These are phyloP conservation scores for Penicillium oxalicum DNA, from an alignment of 2,329 filamentous ascomycete species.

Conservation along the genomic window DNA sequence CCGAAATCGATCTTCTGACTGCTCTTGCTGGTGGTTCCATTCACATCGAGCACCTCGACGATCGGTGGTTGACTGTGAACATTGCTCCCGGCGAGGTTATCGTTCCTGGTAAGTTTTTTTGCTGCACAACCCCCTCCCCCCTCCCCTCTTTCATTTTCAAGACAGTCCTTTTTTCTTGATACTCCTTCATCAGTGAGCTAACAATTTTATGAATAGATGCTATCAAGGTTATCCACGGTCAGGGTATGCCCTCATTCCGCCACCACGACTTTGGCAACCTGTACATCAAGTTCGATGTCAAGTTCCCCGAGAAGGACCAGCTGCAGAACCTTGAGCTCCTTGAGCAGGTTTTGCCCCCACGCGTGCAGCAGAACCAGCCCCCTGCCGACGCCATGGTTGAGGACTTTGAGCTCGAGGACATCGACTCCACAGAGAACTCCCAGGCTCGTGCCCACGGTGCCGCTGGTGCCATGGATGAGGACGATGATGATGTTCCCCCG, in stretches of 20 bases:
- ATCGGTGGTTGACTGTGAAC: slow-evolving; percentile 90
- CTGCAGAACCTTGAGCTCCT: slow-evolving; percentile 69
- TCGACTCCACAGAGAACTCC: slow-evolving; percentile 62
- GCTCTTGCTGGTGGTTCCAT: slow-evolving; percentile 87
- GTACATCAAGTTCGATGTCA: slow-evolving; percentile 95
- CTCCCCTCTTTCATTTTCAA: neutral
- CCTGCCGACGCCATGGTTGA: slow-evolving; percentile 87
- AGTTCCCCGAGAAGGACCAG: slow-evolving; percentile 77
- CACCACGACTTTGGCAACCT: slow-evolving; percentile 95
- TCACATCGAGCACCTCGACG: slow-evolving; percentile 92
- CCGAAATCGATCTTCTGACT: slow-evolving; percentile 91
- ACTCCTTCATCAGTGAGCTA: neutral
- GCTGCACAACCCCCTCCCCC: neutral
- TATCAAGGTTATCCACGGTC: slow-evolving; percentile 89
- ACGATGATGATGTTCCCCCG: slow-evolving; percentile 54
- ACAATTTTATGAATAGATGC: slow-evolving; percentile 52
- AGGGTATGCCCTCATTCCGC: slow-evolving; percentile 94
- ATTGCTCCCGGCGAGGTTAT: slow-evolving; percentile 94
- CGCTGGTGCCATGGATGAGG: slow-evolving; percentile 58
- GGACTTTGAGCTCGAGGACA: slow-evolving; percentile 76
- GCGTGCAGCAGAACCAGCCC: slow-evolving; percentile 58
- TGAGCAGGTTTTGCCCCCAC: slow-evolving; percentile 76
- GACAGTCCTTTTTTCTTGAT: neutral
- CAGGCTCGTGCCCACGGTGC: slow-evolving; percentile 64
- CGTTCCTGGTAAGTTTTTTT: slow-evolving; percentile 63